Conservation (phyloP, 352 stramenopile species). For the Globisporangium takayamanum region DNA sequence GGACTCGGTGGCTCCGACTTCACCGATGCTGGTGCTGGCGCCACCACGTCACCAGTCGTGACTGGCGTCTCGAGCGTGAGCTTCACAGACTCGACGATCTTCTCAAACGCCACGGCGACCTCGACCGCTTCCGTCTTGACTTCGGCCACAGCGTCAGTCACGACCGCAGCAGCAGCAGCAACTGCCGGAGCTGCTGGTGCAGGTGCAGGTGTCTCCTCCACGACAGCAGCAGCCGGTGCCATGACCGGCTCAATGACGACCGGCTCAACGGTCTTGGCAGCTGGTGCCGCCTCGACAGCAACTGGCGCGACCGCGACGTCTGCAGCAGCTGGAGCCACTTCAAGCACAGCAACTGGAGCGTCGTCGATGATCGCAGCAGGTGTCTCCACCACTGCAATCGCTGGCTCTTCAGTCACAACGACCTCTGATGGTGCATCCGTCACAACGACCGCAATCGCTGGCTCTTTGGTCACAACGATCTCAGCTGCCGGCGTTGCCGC, state of each 20-base stretch:
- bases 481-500: background rate
- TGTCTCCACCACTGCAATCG: conserved; percentile 2
- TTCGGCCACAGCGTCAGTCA: background rate
- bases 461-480: background rate
- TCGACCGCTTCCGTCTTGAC: background rate
- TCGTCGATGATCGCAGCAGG: background rate
- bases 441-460: background rate
- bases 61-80: conserved; percentile 8
- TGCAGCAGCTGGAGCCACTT: background rate
- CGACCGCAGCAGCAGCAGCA: background rate
- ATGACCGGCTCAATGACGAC: background rate
- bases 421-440: background rate
- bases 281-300: background rate
- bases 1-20: conserved; percentile 4
- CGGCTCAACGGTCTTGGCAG: background rate
- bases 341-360: background rate
- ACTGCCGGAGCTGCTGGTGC: background rate
- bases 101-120: conserved; percentile 8
- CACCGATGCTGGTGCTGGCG: background rate
- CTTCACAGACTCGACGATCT: conserved; percentile 17
- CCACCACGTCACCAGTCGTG: too few species aligned
- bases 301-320: background rate
- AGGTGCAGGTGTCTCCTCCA: background rate
- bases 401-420: background rate
- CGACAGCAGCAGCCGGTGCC: background rate